These are phyloP conservation scores for Penicillium riverlandense DNA, from an alignment of 495 filamentous ascomycete genomes.

Conservation along the genomic window DNA sequence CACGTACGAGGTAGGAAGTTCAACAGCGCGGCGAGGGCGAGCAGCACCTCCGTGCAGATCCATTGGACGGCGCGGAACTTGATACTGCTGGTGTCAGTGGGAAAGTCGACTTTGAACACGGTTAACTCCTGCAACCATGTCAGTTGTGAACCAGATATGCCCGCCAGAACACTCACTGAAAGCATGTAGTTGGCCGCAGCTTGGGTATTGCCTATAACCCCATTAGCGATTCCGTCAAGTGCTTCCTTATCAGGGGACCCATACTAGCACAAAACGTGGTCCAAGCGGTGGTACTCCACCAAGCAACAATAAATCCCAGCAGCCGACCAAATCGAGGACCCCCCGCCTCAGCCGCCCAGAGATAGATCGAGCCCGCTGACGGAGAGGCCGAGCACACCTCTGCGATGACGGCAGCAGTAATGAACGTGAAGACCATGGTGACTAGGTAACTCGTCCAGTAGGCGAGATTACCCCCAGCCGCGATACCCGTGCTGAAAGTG, in stretches of 20 bases:
- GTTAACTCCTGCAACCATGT: slow-evolving; percentile 35
- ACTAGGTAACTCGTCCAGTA: slow-evolving; percentile 54
- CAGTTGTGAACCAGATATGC: background rate
- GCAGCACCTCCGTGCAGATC: slow-evolving; percentile 43
- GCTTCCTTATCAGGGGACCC: background rate
- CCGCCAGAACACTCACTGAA: slow-evolving; percentile 20
- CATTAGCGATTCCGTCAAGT: background rate
- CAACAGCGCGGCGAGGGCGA: slow-evolving; percentile 37
- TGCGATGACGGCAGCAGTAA: slow-evolving; percentile 49
- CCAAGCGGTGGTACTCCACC: slow-evolving; percentile 56
- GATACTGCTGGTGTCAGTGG: slow-evolving; percentile 38
- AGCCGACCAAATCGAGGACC: slow-evolving; percentile 45
- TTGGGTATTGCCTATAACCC: slow-evolving; percentile 37
- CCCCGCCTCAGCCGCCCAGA: slow-evolving; percentile 51
- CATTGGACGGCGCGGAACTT: slow-evolving; percentile 51
- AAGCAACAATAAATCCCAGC: slow-evolving; percentile 48
- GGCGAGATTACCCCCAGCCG: slow-evolving; percentile 47
- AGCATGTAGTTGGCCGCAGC: slow-evolving; percentile 49
- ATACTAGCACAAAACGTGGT: slow-evolving; percentile 47
- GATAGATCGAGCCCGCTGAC: slow-evolving; percentile 49
- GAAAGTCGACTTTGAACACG: slow-evolving; percentile 44
- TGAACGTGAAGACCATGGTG: slow-evolving; percentile 49
- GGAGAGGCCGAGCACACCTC: slow-evolving; percentile 51
- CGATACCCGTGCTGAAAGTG: slow-evolving; percentile 50
- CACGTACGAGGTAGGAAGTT: slow-evolving; percentile 40